A percentile compares a stretch with the other conserved stretches of the same genome.
Evolutionary conservation across 1,284 basidiomycete genomes (phyloP).

Genomic region (Trichosporon inkin): DNA sequence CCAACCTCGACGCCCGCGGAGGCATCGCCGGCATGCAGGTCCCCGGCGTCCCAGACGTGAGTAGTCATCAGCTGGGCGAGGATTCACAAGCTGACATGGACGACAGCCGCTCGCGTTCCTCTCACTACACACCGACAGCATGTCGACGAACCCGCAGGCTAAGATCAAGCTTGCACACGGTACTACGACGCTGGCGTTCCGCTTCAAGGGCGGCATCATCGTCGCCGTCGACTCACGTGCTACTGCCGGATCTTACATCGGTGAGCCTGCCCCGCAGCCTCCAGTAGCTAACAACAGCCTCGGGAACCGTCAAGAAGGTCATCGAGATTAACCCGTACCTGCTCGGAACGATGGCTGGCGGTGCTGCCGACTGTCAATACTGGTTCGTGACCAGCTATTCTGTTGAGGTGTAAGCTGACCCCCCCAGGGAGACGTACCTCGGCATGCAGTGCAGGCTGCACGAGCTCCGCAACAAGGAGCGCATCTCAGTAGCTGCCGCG

Average conservation of each 20-base stretch:
- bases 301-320: conserved; percentile 95
- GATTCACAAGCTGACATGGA: conserved; percentile 11
- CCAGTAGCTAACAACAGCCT: conserved; percentile 57
- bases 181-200: conserved; percentile 96
- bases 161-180: conserved; percentile 98
- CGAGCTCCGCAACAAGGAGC: conserved; percentile 93
- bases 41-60: conserved; percentile 47
- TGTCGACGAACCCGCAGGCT: conserved; percentile 77
- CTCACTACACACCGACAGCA: conserved; percentile 85
- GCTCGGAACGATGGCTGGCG: conserved; percentile 98
- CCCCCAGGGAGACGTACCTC: conserved; percentile 85
- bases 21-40: conserved; percentile 44
- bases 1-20: conserved; percentile 49
- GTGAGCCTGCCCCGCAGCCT: conserved; percentile 50
- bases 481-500: conserved; percentile 96
- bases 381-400: conserved; percentile 35
- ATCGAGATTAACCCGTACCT: conserved; percentile 99
- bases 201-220: conserved; percentile 93
- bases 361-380: conserved; percentile 65
- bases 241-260: conserved; percentile 94
- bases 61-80: conserved; percentile 18
- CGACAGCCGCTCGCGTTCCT: conserved; percentile 80
- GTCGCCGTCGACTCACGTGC: conserved; percentile 97
- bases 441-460: conserved; percentile 96
- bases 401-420: conserved; percentile 10